Evolutionary conservation across 805 yeast genomes (phyloP), one percentile per base, ranked within the genome.

Genomic region (Lachancea sp.): DNA sequence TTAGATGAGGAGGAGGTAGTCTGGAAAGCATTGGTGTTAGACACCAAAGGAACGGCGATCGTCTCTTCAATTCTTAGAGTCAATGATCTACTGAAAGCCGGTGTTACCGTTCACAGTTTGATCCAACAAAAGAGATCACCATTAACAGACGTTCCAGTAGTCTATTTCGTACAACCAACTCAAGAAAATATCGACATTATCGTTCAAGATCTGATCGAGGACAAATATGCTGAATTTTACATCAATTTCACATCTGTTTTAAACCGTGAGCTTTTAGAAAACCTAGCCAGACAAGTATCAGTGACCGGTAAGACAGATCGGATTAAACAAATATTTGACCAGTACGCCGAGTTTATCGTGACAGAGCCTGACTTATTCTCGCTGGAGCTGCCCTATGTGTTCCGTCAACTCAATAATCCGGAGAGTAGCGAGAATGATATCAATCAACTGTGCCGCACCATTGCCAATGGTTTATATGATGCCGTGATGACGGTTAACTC

Each of bases 21-120:
- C 21, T 92, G 98, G 99, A 92, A 92, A 57, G 95, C 85, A 7
- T 71, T 92, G 36, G 76, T 92, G 4, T 71, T 92, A 49, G 99
- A 92, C 60, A 61, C 70, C 29, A 75, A 79, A 43, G 84, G 96
- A 29, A 84, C 95, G 22, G 83, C 83, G 13, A 82, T 92, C 30
- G 75, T 92, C 5, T 88, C 97, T 2, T 83, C 95, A 5, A 90
- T 92, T n/a, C 65, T 92, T 41, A 71, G 97, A 44, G 96, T 90
- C 46, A 87, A 87, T 52, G 98, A 94, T 60, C 69, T 92, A 49
- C 71, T 92, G 51, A 78, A 82, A 50, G 84, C 86, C 56, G 98
- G 98, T 8, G 80, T 92, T 42, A 92, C 99, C 0, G 81, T 88
- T 54, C 97, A 92, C 58, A 72, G 90, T 44, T 64, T 83, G 36